These are phyloP conservation scores for Mycena pura DNA, from an alignment of 768 basidiomycete genomes.

Conservation along the genomic window DNA sequence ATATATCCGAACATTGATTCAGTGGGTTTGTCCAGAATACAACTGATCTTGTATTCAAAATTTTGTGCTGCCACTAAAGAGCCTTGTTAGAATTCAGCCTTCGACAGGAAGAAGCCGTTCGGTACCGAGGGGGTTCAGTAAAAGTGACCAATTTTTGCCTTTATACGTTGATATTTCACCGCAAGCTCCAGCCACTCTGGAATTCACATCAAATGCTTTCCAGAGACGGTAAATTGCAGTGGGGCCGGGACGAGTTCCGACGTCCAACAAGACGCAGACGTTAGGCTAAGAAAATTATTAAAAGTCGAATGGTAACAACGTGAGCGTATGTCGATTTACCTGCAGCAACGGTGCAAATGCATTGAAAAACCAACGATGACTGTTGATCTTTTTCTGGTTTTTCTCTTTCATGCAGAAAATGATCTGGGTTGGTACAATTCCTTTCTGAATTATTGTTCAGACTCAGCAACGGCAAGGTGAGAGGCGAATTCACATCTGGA, in stretches of 20 bases:
- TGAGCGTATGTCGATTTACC: background rate
- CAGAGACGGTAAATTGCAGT: constrained; percentile 91
- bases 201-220: constrained; percentile 95
- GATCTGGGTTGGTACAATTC: constrained; percentile 87
- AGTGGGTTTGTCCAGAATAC: constrained; percentile 80
- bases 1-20: constrained; percentile 96
- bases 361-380: constrained; percentile 95
- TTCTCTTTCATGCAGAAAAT: constrained; percentile 93
- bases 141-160: constrained; percentile 50
- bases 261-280: constrained; percentile 91
- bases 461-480: background rate
- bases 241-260: constrained; percentile 81
- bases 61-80: constrained; percentile 73
- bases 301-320: background rate
- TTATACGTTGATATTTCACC: constrained; percentile 96
- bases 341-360: constrained; percentile 83
- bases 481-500: constrained; percentile 16
- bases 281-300: constrained; percentile 56
- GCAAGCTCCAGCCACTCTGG: constrained; percentile 90
- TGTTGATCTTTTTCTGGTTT: constrained; percentile 97
- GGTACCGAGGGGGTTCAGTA: constrained; percentile 25
- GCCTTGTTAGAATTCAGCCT: background rate
- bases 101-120: background rate
- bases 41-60: constrained; percentile 79
- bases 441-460: constrained; percentile 51